These are phyloP conservation scores for Saccharomycopsis schoenii DNA, from an alignment of 805 yeast genomes.

Conservation along the genomic window DNA sequence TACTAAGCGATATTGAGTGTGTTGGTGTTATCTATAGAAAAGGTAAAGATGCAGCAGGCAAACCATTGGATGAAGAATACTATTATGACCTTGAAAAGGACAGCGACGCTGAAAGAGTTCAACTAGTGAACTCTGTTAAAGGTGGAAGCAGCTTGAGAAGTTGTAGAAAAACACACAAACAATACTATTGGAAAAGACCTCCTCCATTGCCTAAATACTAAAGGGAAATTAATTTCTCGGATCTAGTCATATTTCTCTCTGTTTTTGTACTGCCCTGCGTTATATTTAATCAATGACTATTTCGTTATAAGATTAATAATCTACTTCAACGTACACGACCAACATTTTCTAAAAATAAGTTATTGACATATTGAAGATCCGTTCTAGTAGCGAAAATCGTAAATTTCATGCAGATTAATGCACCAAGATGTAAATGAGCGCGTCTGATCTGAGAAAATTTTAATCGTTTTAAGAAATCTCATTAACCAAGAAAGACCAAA, in stretches of 20 bases:
- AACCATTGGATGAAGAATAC: constrained; percentile 86
- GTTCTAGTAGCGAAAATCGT: not conserved
- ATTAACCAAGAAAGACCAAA: not conserved
- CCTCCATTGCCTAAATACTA: constrained; percentile 18
- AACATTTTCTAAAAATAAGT: not conserved
- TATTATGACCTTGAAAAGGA: constrained; percentile 85
- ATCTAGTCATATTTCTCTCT: not conserved
- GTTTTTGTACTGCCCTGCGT: not conserved
- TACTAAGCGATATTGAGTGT: constrained; percentile 41
- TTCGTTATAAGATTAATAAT: not conserved
- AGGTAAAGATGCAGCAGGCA: constrained; percentile 96
- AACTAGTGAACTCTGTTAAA: constrained; percentile 62
- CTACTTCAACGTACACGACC: not conserved
- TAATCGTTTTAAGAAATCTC: not conserved
- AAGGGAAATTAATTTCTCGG: no score
- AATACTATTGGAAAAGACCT: constrained; percentile 41
- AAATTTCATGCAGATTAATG: not conserved
- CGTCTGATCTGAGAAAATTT: not conserved
- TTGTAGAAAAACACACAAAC: constrained; percentile 92
- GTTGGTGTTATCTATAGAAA: constrained; percentile 82
- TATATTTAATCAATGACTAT: not conserved
- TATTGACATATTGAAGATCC: not conserved
- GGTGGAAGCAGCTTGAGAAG: constrained; percentile 72
- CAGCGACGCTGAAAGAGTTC: constrained; percentile 55
- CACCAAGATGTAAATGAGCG: not conserved